Evolutionary conservation across 192 early-diverging fungal species (phyloP).

Genomic region (Backusella liffmaniae): DNA sequence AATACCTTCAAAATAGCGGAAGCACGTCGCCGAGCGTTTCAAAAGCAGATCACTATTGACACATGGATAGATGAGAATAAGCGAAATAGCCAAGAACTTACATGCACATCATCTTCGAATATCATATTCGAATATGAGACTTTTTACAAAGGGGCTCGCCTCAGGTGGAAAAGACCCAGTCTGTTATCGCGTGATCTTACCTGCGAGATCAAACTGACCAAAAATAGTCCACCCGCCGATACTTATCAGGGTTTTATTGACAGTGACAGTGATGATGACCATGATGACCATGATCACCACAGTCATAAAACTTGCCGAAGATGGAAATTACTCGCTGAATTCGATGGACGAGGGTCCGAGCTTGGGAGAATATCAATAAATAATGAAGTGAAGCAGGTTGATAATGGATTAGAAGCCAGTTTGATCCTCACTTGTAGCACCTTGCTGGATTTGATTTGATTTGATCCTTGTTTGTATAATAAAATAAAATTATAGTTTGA

Average conservation of each 20-base stretch:
- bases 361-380: slow-evolving; percentile 3
- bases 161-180: slow-evolving; percentile 35
- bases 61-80: slow-evolving; percentile 8
- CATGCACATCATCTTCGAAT: neutral
- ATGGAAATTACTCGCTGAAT: slow-evolving; percentile 11
- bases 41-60: slow-evolving; percentile 32
- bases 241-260: slow-evolving; percentile 13
- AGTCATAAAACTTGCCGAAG: slow-evolving; percentile 2
- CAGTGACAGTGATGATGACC: slow-evolving; percentile 13
- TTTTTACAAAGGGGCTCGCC: slow-evolving; percentile 11
- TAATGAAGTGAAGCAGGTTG: neutral
- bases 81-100: neutral
- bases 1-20: slow-evolving; percentile 21
- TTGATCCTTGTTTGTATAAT: neutral
- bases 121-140: slow-evolving; percentile 32
- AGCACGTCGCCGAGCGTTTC: slow-evolving; percentile 29
- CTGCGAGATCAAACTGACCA: slow-evolving; percentile 26
- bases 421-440: slow-evolving; percentile 30
- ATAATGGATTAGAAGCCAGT: neutral
- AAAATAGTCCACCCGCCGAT: neutral
- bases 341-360: neutral
- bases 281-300: slow-evolving; percentile 12
- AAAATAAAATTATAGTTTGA: slow-evolving; percentile 10
- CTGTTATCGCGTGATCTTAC: slow-evolving; percentile 32
- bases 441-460: slow-evolving; percentile 22